Percentiles rank a stretch among this genome's conserved stretches.
Evolutionary conservation across 495 filamentous ascomycete species (phyloP).

Genomic region (Hapsidospora chrysogenum): DNA sequence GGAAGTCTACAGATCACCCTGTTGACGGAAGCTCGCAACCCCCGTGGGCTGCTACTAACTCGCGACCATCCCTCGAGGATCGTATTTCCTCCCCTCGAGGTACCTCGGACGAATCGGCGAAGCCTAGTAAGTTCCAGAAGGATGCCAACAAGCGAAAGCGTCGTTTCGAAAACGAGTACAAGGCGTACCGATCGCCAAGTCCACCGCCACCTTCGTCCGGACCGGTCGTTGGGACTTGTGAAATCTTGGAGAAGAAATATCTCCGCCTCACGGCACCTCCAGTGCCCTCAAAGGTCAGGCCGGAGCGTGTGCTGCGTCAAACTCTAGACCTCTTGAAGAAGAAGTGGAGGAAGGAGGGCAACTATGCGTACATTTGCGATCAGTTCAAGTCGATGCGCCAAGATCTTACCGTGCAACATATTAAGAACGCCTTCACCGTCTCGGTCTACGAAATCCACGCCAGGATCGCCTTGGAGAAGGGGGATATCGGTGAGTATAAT

Average conservation of each 20-base stretch:
- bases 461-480: constrained; percentile 94
- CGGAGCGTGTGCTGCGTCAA: constrained; percentile 60
- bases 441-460: constrained; percentile 95
- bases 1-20: constrained; percentile 56
- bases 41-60: constrained; percentile 62
- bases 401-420: constrained; percentile 94
- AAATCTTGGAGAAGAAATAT: constrained; percentile 82
- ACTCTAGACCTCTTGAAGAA: constrained; percentile 78
- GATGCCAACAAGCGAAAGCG: constrained; percentile 76
- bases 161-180: constrained; percentile 61
- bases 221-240: constrained; percentile 71
- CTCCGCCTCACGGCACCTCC: constrained; percentile 84
- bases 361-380: constrained; percentile 95
- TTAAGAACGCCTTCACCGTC: constrained; percentile 90
- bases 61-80: constrained; percentile 49
- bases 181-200: constrained; percentile 41
- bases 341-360: constrained; percentile 87
- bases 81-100: constrained; percentile 54
- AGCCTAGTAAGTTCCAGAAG: constrained; percentile 76
- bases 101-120: constrained; percentile 23
- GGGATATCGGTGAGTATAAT: constrained; percentile 99
- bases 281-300: constrained; percentile 72
- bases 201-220: constrained; percentile 42
- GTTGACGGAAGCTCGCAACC: constrained; percentile 26
- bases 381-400: constrained; percentile 98